These are phyloP conservation scores for Myotisia sp. DNA, from an alignment of 2,329 filamentous ascomycete genomes.

Conservation along the genomic window DNA sequence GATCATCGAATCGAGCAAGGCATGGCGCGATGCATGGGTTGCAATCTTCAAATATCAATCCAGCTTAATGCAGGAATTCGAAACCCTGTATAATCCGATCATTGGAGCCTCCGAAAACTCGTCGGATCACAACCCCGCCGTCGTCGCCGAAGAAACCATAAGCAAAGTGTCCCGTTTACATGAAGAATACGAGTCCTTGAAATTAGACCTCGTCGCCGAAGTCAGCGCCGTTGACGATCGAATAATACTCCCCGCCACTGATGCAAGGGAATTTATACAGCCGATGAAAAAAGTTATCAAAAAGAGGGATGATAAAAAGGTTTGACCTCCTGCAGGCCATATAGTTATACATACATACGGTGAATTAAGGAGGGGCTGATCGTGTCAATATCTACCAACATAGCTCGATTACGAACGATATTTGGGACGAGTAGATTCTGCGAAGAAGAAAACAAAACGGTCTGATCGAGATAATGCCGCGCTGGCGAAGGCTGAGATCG, in stretches of 20 bases:
- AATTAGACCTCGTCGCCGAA: slow-evolving; percentile 56
- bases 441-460: slow-evolving; percentile 54
- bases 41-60: slow-evolving; percentile 56
- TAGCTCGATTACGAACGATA: slow-evolving; percentile 66
- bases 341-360: too few species aligned
- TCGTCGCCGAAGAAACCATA: slow-evolving; percentile 50
- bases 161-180: slow-evolving; percentile 51
- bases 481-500: slow-evolving; percentile 56
- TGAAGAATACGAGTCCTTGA: slow-evolving; percentile 55
- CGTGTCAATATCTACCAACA: too few species aligned
- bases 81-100: slow-evolving; percentile 63
- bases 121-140: slow-evolving; percentile 39
- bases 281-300: slow-evolving; percentile 72
- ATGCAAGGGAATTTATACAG: slow-evolving; percentile 53
- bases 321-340: too few species aligned
- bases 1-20: slow-evolving; percentile 61
- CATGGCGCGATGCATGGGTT: slow-evolving; percentile 68
- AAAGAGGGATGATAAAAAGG: slow-evolving; percentile 67
- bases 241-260: slow-evolving; percentile 54
- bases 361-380: too few species aligned
- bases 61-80: slow-evolving; percentile 51
- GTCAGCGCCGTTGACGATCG: slow-evolving; percentile 54
- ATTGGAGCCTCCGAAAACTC: slow-evolving; percentile 49
- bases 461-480: slow-evolving; percentile 59
- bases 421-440: slow-evolving; percentile 54